Evolutionary conservation across 2,329 filamentous ascomycete genomes (phyloP), one percentile per base, ranked within the genome.

Genomic region (Colletotrichum neosansevieriae): DNA sequence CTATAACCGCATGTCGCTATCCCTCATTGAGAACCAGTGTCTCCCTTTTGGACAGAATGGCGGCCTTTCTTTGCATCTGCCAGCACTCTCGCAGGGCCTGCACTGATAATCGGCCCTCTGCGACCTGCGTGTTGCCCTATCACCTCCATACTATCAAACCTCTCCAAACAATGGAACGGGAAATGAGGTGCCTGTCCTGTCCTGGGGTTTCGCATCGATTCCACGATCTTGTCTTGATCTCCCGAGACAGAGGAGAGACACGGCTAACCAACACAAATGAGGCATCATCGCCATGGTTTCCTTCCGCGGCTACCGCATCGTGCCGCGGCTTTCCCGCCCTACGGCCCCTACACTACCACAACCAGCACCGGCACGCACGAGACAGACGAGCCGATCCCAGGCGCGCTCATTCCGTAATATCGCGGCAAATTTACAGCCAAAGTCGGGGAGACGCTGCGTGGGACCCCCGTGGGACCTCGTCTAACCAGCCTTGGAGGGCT

Each of bases 201-300:
- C 36, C 13, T 49, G 65, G 65, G 65, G 61, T 56, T 63, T 60
- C 65, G 65, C 65, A 65, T 59, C 65, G n/a, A 36, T 29, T 61
- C 13, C 24, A 45, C 65, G 61, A 68, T 68, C 65, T 68, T 38
- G 61, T 59, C 56, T 51, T 59, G 61, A 65, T 68, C 61, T 60
- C 19, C 65, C 57, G 54, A 68, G 65, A 68, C 65, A 68, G 60
- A 60, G 61, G 65, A 68, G 65, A 68, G 65, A 68, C 65, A 68
- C 65, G 61, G 61, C 51, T 32, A 51, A 57, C 44, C 56, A 60
- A 15, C 12, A 34, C 50, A 29, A 60, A 65, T 60, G 63, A 54
- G 65, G 65, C 62, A 68, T 49, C 65, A 58, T 68, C 29, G 32
- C 61, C 54, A 45, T 65, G 44, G 61, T 50, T 42, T 49, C 62